Percentiles rank a stretch among this genome's conserved stretches.
These are phyloP conservation scores for Lycium ferocissimum DNA, from an alignment of 257 asterid genomes.

Conservation along the genomic window DNA sequence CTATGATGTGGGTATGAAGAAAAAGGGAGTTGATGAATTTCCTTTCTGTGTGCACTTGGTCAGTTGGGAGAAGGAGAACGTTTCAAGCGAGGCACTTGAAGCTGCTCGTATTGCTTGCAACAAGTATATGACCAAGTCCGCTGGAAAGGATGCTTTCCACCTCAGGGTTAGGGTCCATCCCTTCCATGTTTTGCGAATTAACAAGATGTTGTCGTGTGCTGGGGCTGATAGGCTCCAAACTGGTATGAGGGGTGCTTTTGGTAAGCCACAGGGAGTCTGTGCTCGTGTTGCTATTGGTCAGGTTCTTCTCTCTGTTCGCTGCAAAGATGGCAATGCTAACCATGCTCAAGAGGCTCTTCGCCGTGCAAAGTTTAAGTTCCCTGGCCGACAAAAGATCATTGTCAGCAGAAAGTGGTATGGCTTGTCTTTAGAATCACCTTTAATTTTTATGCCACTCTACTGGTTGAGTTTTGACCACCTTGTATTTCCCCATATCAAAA, in stretches of 20 bases:
- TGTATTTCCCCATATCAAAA: background rate
- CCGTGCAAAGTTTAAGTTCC: slow-evolving; percentile 41
- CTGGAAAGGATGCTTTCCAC: slow-evolving; percentile 37
- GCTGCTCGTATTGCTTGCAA: slow-evolving; percentile 40
- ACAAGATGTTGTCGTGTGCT: slow-evolving; percentile 42
- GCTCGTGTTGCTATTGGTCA: slow-evolving; percentile 42
- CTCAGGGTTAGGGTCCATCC: slow-evolving; percentile 42
- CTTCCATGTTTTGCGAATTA: slow-evolving; percentile 37
- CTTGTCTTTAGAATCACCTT: background rate
- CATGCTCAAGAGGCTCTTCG: slow-evolving; percentile 39
- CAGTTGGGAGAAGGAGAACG: slow-evolving; percentile 41
- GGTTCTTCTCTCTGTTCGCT: slow-evolving; percentile 39
- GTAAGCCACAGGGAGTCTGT: slow-evolving; percentile 37
- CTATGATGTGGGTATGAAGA: slow-evolving; percentile 40
- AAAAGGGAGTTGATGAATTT: slow-evolving; percentile 37
- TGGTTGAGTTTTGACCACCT: background rate
- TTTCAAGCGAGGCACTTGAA: slow-evolving; percentile 37
- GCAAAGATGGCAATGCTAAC: slow-evolving; percentile 32
- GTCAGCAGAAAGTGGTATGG: slow-evolving; percentile 37
- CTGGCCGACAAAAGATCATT: slow-evolving; percentile 41
- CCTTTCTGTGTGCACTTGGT: slow-evolving; percentile 38
- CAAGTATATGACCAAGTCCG: slow-evolving; percentile 41
- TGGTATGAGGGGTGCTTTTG: slow-evolving; percentile 40
- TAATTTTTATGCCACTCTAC: background rate
- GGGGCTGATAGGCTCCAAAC: slow-evolving; percentile 44